Conservation (phyloP, 345 rosid species). For the Ceriops decandra region DNA sequence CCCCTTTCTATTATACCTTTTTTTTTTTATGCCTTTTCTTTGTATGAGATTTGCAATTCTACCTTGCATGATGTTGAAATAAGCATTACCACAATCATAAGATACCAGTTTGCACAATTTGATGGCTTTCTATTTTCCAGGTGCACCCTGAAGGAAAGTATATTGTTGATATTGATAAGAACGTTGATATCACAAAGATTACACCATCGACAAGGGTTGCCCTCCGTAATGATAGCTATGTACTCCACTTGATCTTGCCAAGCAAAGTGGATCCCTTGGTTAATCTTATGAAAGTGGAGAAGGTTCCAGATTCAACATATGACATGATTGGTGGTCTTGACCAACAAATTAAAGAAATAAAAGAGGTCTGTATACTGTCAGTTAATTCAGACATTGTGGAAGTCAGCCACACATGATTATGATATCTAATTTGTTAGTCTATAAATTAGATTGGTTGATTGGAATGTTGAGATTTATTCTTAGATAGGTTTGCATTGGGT, state of each 20-base stretch:
- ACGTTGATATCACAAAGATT: slow-evolving; percentile 84
- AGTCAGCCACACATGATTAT: not conserved
- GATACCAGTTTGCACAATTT: not conserved
- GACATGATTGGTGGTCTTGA: slow-evolving; percentile 99
- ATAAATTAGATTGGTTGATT: no score
- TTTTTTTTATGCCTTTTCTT: not conserved
- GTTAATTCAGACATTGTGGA: not conserved
- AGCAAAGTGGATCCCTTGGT: slow-evolving; percentile 98
- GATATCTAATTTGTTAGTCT: no score
- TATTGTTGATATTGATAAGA: slow-evolving; percentile 93
- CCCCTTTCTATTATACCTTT: no score
- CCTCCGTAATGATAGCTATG: slow-evolving; percentile 96
- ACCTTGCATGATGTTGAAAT: not conserved
- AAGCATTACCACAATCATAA: not conserved
- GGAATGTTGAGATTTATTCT: not conserved
- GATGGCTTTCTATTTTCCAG: slow-evolving; percentile 30
- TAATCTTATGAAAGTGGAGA: slow-evolving; percentile 98
- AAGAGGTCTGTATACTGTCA: slow-evolving; percentile 51
- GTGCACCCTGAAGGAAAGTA: slow-evolving; percentile 99
- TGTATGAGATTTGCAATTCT: not conserved
- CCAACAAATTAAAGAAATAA: slow-evolving; percentile 96
- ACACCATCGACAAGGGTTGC: slow-evolving; percentile 96
- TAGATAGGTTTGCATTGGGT: not conserved
- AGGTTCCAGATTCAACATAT: slow-evolving; percentile 95
- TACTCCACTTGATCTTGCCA: slow-evolving; percentile 83